phyloP scores from a whole-genome alignment of 345 rosid genomes.

The Brassica juncea region DNA sequence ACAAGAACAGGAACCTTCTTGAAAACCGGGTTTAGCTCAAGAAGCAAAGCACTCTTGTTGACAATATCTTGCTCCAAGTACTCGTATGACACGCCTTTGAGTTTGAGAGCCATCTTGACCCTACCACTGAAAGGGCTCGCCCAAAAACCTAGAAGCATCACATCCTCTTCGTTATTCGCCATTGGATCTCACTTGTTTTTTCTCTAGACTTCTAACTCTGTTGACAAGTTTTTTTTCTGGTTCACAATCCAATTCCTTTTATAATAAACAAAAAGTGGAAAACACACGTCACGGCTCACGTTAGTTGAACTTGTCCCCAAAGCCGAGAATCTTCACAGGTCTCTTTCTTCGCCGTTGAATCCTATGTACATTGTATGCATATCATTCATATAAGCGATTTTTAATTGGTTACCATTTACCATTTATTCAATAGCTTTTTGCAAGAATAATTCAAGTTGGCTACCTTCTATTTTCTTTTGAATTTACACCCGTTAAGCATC shows the following conservation, averaged over 20 bases:
- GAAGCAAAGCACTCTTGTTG: constrained; percentile 46
- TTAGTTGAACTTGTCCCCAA: background rate
- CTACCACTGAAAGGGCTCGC: constrained; percentile 43
- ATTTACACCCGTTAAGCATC: background rate
- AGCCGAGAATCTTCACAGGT: background rate
- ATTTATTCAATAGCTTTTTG: background rate
- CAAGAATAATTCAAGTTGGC: background rate
- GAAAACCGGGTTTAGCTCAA: constrained; percentile 42
- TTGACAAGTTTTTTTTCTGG: background rate
- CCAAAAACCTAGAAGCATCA: constrained; percentile 49
- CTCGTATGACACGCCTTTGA: constrained; percentile 47
- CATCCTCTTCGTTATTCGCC: constrained; percentile 39
- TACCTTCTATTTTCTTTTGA: background rate
- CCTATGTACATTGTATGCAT: background rate
- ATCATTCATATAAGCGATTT: background rate
- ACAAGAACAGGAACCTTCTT: constrained; percentile 50
- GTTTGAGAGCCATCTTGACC: constrained; percentile 46
- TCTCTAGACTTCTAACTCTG: background rate
- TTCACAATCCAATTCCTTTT: background rate
- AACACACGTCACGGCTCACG: background rate
- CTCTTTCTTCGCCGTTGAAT: background rate
- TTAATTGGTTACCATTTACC: background rate
- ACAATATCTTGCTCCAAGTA: constrained; percentile 42
- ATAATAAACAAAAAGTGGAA: background rate
- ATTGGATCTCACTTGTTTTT: constrained; percentile 9